Conservation (phyloP, 257 asterid genomes). For the Capsicum rhomboideum region DNA sequence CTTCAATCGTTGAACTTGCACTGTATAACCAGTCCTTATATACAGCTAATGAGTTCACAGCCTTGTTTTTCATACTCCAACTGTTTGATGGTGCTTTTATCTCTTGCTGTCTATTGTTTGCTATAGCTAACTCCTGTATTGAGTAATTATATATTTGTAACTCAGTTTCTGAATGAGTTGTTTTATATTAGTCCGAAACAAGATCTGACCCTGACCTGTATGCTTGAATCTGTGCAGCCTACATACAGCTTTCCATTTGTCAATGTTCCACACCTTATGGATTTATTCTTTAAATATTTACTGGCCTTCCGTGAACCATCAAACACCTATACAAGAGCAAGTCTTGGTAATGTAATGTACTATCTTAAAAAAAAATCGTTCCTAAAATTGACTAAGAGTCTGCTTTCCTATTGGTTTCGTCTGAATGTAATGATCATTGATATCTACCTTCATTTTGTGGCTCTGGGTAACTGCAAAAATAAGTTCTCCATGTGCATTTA, state of each 20-base stretch:
- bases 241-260: slow-evolving; percentile 65
- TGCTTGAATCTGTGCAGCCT: slow-evolving; percentile 83
- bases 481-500: slow-evolving; percentile 52
- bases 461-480: slow-evolving; percentile 56
- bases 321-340: slow-evolving; percentile 28
- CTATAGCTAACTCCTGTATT: slow-evolving; percentile 50
- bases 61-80: slow-evolving; percentile 64
- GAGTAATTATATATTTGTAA: neutral
- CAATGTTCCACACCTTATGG: slow-evolving; percentile 47
- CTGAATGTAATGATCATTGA: neutral
- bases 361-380: neutral
- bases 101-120: slow-evolving; percentile 59
- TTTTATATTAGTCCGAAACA: neutral
- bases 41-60: slow-evolving; percentile 51
- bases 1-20: slow-evolving; percentile 50
- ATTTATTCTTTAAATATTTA: slow-evolving; percentile 56
- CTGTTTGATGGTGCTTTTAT: slow-evolving; percentile 64
- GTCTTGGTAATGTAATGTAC: neutral
- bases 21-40: slow-evolving; percentile 79
- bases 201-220: slow-evolving; percentile 35
- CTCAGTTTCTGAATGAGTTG: neutral
- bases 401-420: neutral
- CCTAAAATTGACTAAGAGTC: neutral
- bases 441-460: slow-evolving; percentile 61
- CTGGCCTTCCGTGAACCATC: slow-evolving; percentile 58